Conservation (phyloP, 495 filamentous ascomycete species). For the Trypethelium eluteriae region DNA sequence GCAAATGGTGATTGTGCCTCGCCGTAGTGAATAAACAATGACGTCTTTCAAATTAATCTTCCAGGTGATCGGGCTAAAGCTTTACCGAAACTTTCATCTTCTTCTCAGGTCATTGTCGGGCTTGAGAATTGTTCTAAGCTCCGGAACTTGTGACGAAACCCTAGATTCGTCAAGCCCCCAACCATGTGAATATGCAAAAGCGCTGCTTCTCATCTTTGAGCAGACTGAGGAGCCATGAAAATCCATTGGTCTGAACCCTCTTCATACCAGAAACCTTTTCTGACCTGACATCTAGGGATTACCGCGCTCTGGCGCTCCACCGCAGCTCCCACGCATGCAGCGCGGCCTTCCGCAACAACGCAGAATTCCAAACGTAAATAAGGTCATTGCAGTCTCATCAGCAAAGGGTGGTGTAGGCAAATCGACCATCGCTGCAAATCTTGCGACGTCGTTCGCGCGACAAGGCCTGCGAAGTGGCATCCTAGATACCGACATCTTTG, state of each 20-base stretch:
- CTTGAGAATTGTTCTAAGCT: neutral
- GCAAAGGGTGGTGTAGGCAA: constrained; percentile 98
- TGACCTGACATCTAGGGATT: constrained; percentile 54
- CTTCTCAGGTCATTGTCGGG: no score
- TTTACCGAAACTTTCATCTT: no score
- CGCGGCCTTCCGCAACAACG: constrained; percentile 76
- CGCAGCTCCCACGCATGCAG: constrained; percentile 68
- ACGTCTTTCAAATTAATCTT: no score
- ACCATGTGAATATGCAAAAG: constrained; percentile 7
- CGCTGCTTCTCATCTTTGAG: constrained; percentile 53
- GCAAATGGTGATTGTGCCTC: no score
- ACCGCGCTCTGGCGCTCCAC: constrained; percentile 65
- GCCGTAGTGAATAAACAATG: no score
- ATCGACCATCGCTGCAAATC: constrained; percentile 84
- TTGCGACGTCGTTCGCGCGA: constrained; percentile 76
- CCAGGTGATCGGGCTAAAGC: no score
- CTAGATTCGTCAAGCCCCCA: constrained; percentile 25
- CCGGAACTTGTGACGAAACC: constrained; percentile 43
- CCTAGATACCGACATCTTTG: constrained; percentile 93
- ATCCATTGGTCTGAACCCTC: constrained; percentile 61
- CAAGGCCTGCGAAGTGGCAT: constrained; percentile 74
- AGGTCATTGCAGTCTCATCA: constrained; percentile 85
- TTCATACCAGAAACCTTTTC: neutral
- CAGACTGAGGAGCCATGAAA: constrained; percentile 66
- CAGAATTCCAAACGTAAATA: constrained; percentile 69